These are phyloP conservation scores for Alternaria consortialis DNA, from an alignment of 2,329 filamentous ascomycete genomes.

Conservation along the genomic window DNA sequence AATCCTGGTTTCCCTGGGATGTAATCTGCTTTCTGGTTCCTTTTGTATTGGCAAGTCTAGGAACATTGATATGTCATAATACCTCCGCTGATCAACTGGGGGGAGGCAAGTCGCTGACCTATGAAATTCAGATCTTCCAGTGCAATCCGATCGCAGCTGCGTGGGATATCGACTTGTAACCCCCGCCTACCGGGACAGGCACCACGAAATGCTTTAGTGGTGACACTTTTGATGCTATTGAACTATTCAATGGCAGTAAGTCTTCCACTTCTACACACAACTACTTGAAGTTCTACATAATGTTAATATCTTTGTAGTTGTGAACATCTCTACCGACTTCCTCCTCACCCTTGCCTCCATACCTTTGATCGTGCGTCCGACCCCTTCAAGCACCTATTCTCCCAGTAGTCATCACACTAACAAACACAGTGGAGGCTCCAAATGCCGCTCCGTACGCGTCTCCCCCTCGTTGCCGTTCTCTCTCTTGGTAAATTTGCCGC, in stretches of 20 bases:
- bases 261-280: background rate
- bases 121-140: constrained; percentile 50
- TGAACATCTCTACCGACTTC: constrained; percentile 54
- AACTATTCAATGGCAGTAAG: constrained; percentile 58
- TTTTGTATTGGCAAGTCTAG: constrained; percentile 55
- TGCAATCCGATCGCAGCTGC: constrained; percentile 57
- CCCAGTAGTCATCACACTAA: background rate
- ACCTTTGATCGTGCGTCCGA: constrained; percentile 47
- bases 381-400: background rate
- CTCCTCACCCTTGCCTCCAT: constrained; percentile 55
- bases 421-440: constrained; percentile 49
- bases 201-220: constrained; percentile 56
- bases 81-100: background rate
- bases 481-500: constrained; percentile 55
- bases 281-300: background rate
- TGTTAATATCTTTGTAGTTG: constrained; percentile 21
- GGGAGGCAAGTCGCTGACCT: background rate
- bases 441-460: constrained; percentile 54
- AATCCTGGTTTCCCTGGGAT: constrained; percentile 54
- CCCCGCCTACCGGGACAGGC: constrained; percentile 37
- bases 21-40: constrained; percentile 56
- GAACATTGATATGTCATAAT: constrained; percentile 46
- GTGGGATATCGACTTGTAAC: constrained; percentile 54
- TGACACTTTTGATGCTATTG: constrained; percentile 54
- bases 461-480: constrained; percentile 50